Percentiles rank a stretch among this genome's conserved stretches.
These are phyloP conservation scores for Sporothrix phasma DNA, from an alignment of 2,329 filamentous ascomycete species.

Conservation along the genomic window DNA sequence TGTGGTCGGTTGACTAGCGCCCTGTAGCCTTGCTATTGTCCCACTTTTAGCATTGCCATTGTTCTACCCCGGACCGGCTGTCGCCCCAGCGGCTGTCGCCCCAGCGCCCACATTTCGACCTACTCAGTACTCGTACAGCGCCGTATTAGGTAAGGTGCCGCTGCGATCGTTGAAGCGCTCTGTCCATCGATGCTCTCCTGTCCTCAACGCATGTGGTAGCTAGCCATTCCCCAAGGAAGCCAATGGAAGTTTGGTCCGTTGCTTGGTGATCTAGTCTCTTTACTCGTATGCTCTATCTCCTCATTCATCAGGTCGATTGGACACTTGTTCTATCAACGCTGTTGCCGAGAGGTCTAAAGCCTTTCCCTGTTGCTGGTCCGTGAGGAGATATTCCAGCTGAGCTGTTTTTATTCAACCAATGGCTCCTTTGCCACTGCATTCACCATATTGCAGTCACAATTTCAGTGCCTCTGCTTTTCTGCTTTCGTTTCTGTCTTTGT, in stretches of 20 bases:
- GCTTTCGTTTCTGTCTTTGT: neutral
- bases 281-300: neutral
- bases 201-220: too few relatives aligned
- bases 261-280: too few relatives aligned
- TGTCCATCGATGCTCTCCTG: neutral
- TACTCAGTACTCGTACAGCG: too few relatives aligned
- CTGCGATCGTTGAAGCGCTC: neutral
- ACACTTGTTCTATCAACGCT: neutral
- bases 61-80: slow-evolving; percentile 1
- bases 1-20: neutral
- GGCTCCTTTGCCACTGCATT: neutral
- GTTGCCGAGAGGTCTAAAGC: neutral
- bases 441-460: neutral
- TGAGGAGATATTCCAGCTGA: neutral
- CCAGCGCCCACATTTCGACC: neutral
- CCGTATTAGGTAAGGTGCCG: neutral
- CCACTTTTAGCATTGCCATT: slow-evolving; percentile 15
- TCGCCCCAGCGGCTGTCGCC: too few relatives aligned
- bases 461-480: neutral
- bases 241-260: neutral
- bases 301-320: neutral
- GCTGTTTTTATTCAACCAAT: neutral
- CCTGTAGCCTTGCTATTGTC: slow-evolving; percentile 14
- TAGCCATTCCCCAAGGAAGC: neutral
- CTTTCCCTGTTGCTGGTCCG: neutral